Base-by-base conservation (phyloP, 1,139 yeast species). In the Blastobotrys petasosporus region DNA sequence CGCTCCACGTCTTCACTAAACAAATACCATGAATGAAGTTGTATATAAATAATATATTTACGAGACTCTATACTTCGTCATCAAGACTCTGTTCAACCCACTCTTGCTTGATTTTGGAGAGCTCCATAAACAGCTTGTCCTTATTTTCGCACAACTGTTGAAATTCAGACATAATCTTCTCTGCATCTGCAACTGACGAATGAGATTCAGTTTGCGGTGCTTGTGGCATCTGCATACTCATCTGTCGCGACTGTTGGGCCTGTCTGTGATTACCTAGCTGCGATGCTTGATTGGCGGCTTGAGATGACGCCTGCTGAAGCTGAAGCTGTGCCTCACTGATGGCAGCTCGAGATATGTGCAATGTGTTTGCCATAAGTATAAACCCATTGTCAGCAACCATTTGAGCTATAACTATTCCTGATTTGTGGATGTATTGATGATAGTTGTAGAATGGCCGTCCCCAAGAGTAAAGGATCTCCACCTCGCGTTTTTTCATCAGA, bases 401-500 rank as follows among this genome's bases (percentile, higher is more conserved):
- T 63, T 94, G 97, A 2, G 94, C 95, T 48, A 94, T 78, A 54
- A 90, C 86, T 1, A 86, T 80, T 1, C 98, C 99, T 0, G 95
- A 80, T 52, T 73, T 76, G 64, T 94, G 98, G 46, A 94, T 82
- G 59, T 84, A 94, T 64, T 94, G 98, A 1, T 90, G 87, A 61
- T 78, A 84, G 54, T 82, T 79, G 67, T 85, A 90, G 20, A 73
- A 71, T 1, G 95, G 95, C 49, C 75, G 77, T 2, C 97, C 97
- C 97, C 97, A 92, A 33, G 95, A 85, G 63, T 88, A 90, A 12
- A 74, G 64, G 77, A 53, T 79, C 20, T 63, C 80, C 51, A 79
- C 70, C 28, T 60, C 63, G n/a, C 36, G 34, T 1, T 53, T 53
- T 23, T 54, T 55, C 35, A 58, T 55, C 16, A 64, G 50, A 31